Conservation (phyloP, 148 eudicot species). For the Heliamphora exappendiculata region DNA sequence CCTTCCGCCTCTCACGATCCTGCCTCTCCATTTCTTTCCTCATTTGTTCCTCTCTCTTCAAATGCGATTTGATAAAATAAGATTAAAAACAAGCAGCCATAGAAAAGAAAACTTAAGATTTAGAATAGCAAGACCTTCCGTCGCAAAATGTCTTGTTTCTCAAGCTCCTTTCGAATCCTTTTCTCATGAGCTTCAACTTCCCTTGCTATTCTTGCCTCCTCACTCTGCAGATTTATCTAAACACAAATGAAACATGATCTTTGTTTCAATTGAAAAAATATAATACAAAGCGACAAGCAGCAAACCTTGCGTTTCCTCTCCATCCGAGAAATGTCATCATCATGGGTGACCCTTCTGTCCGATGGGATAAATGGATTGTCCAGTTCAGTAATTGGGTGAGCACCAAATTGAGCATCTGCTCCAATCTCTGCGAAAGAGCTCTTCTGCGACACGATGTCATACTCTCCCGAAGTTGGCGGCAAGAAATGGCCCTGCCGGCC, state of each 20-base stretch:
- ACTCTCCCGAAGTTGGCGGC: constrained; percentile 50
- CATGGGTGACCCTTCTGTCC: constrained; percentile 41
- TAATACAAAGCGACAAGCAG: not conserved
- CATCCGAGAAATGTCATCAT: constrained; percentile 52
- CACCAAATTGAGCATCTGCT: constrained; percentile 38
- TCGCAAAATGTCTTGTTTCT: constrained; percentile 82
- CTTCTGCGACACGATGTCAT: constrained; percentile 32
- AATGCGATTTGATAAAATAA: constrained; percentile 14
- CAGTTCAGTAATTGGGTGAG: constrained; percentile 42
- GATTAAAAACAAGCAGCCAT: constrained; percentile 7
- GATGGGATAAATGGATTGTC: constrained; percentile 42
- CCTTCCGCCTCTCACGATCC: constrained; percentile 83
- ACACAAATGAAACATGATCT: not conserved
- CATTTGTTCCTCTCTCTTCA: constrained; percentile 89
- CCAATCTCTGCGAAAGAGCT: constrained; percentile 31
- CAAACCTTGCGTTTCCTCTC: constrained; percentile 84
- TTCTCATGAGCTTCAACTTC: constrained; percentile 88
- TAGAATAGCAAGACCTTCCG: constrained; percentile 51
- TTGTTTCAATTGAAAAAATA: not conserved
- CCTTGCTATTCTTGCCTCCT: constrained; percentile 76
- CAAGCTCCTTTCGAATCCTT: constrained; percentile 81
- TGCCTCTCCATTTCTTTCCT: constrained; percentile 92
- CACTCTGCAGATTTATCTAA: constrained; percentile 37
- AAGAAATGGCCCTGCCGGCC: constrained; percentile 43
- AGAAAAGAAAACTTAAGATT: not conserved